Percentiles rank a stretch among this genome's conserved stretches.
phyloP scores from a whole-genome alignment of 192 early-diverging fungal species.

The Coemansia sp. region DNA sequence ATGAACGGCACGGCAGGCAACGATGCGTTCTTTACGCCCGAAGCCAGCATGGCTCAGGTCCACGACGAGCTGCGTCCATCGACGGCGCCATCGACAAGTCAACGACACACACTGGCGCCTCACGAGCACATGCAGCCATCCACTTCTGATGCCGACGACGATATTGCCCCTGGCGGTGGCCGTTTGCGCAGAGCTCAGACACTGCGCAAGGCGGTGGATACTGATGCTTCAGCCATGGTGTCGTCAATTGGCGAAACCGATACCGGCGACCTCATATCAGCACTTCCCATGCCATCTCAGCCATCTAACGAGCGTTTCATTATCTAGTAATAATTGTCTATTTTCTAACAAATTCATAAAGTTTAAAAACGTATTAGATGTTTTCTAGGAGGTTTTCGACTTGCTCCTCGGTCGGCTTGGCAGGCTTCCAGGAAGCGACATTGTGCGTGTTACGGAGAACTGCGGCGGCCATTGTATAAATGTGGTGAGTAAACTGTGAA shows the following conservation, averaged over 20 bases:
- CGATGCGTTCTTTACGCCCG: slow-evolving; percentile 48
- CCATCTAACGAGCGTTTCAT: slow-evolving; percentile 27
- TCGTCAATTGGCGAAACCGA: slow-evolving; percentile 24
- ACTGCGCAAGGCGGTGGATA: slow-evolving; percentile 37
- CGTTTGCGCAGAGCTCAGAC: slow-evolving; percentile 39
- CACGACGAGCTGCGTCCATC: slow-evolving; percentile 27
- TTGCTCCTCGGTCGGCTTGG: slow-evolving; percentile 17
- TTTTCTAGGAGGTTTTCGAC: slow-evolving; percentile 14
- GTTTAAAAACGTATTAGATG: neutral
- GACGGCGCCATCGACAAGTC: slow-evolving; percentile 33
- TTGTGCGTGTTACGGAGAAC: neutral
- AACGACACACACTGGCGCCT: slow-evolving; percentile 31
- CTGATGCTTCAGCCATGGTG: slow-evolving; percentile 41
- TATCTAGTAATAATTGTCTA: slow-evolving; percentile 17
- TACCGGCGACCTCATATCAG: slow-evolving; percentile 35
- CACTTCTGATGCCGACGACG: neutral
- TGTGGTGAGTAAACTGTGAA: neutral
- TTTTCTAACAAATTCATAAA: neutral
- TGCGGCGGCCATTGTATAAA: neutral
- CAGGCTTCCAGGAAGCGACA: slow-evolving; percentile 7
- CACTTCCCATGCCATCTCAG: slow-evolving; percentile 44
- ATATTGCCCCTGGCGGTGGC: slow-evolving; percentile 4
- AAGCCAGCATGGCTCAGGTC: slow-evolving; percentile 44
- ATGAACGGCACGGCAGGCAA: neutral
- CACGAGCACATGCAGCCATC: slow-evolving; percentile 6